Evolutionary conservation across 805 yeast species (phyloP), one percentile per base, ranked within the genome.

Genomic region (Cyberlindnera misumaiensis): DNA sequence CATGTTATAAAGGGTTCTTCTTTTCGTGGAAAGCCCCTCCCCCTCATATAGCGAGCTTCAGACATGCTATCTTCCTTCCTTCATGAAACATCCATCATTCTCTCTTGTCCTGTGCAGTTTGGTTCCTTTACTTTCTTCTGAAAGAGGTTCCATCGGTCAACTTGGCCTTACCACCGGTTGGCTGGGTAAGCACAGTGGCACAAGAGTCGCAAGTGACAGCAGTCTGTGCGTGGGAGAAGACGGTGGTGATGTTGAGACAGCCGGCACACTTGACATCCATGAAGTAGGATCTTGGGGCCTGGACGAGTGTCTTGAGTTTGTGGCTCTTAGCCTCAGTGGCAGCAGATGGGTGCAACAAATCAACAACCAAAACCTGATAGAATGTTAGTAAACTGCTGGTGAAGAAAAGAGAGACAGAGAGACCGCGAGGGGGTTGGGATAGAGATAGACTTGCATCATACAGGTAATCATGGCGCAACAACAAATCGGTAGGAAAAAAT

Each of bases 211-310:
- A 93, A 64, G 96, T 84, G 64, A 93, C 98, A 63, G 97, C 97
- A 62, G 98, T 93, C 80, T 93, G 98, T 58, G 99, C 97, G 73
- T 93, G 98, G 53, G 97, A 90, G 84, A 93, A 93, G 57, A 93
- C 97, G 59, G 97, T 90, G 72, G 98, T 88, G 77, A 93, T 93
- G 82, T 82, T 84, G 70, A 90, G 79, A 78, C 99, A 93, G 63
- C 98, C 97, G 72, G 95, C 97, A 75, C 98, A 93, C 74, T 90
- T 93, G 61, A 93, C 98, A 68, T 93, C 99, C 96, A 93, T 89
- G 84, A 93, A 93, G 82, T 76, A 93, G 47, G 97, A 89, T 83
- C 97, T 86, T 73, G 99, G 99, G 51, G 84, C 68, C 71, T 90
- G 96, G 58, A 93, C 99, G 66, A 93, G 83, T 64, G 84, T 80